Evolutionary conservation across 179 eudicot species (phyloP).

Genomic region (Gypsophila paniculata): DNA sequence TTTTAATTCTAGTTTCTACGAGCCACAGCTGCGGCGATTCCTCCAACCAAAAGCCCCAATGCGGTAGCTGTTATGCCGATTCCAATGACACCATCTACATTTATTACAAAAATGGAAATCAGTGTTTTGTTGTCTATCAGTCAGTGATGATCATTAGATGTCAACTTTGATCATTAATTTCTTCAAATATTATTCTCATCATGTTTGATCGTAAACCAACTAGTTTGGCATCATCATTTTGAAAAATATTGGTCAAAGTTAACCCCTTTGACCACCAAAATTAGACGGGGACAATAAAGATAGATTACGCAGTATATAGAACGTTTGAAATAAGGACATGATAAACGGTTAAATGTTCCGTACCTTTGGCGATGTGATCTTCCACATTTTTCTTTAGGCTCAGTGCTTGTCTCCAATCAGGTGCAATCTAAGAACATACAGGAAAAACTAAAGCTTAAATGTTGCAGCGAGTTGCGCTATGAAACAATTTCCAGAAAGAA

Average conservation of each 20-base stretch:
- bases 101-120: background rate
- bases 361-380: conserved; percentile 74
- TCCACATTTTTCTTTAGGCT: conserved; percentile 65
- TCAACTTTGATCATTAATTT: too few species aligned
- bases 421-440: conserved; percentile 45
- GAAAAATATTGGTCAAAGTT: too few species aligned
- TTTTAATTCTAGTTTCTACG: conserved; percentile 35
- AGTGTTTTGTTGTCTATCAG: background rate
- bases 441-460: background rate
- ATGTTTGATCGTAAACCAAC: too few species aligned
- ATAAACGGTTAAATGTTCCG: too few species aligned
- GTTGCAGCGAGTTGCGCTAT: background rate
- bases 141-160: too few species aligned
- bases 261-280: too few species aligned
- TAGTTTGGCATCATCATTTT: too few species aligned
- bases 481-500: too few species aligned
- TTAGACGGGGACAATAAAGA: too few species aligned
- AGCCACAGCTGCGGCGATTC: conserved; percentile 66
- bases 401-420: conserved; percentile 89
- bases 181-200: too few species aligned
- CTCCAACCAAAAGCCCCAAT: conserved; percentile 73
- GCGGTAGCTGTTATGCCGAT: conserved; percentile 83
- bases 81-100: conserved; percentile 75
- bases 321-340: too few species aligned
- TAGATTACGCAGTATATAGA: too few species aligned